Evolutionary conservation across 805 yeast genomes (phyloP), one percentile per base, ranked within the genome.

Genomic region (Ogataea paradorogensis): DNA sequence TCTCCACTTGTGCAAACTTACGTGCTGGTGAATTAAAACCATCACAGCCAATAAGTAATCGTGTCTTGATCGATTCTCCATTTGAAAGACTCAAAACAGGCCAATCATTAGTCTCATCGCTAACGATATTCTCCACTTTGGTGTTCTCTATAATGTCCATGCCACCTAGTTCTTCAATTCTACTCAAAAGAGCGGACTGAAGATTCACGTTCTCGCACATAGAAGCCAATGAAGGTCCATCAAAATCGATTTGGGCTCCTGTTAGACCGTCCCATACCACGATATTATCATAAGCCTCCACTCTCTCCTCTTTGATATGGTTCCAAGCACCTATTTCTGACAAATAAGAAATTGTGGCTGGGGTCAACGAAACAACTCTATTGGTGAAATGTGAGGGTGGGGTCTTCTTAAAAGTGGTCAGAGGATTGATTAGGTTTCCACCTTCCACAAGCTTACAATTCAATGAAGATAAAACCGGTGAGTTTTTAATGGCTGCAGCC

Each of bases 21-120:
- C 97, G 74, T 5, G 85, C 98, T 0, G 97, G 96, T 1, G 97
- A 89, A 60, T 89, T 87, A 60, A 80, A 88, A 1, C 99, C 99
- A 60, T 93, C 99, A 27, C 96, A 95, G 7, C 99, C 99, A 11
- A 93, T 78, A 15, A 90, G 67, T n/a, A 90, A 68, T 39, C 96
- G 71, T 0, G 95, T 74, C 53, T 76, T 75, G 35, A 82, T 69
- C 9, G 56, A 48, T 10, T 75, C 74, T 1, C 96, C 97, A 46
- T 74, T 75, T 10, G 77, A 74, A 10, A 90, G 66, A 18, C 73
- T 67, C 10, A 91, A 80, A 7, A 78, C 56, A 1, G 97, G 97
- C 95, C 96, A 87, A 33, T 78, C 76, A 20, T 65, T 63, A 14
- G 37, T 23, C 0, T 61, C 60, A 34, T 65, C 70, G 6, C 64